Percentiles rank a stretch among this genome's conserved stretches.
Evolutionary conservation across 768 basidiomycete genomes (phyloP).

Genomic region (Melanogaster broomeanus): DNA sequence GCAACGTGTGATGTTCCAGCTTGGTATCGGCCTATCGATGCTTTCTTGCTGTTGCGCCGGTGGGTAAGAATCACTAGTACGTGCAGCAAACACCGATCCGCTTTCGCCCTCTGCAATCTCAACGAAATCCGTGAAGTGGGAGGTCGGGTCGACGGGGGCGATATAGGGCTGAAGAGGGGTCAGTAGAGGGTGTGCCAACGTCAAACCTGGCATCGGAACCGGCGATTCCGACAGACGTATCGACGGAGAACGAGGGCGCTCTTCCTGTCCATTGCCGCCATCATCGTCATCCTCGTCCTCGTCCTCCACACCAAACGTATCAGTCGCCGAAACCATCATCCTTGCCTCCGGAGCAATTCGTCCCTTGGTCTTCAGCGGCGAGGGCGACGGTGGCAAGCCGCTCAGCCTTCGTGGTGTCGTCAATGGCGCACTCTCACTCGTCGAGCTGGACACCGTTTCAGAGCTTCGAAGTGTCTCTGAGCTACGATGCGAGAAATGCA

Average conservation of each 20-base stretch:
- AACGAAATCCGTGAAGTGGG: slow-evolving; percentile 64
- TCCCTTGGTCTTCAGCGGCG: slow-evolving; percentile 8
- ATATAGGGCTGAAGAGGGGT: slow-evolving; percentile 59
- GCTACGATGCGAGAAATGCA: slow-evolving; percentile 41
- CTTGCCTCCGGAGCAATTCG: slow-evolving; percentile 25
- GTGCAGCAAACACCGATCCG: slow-evolving; percentile 63
- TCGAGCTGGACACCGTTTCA: slow-evolving; percentile 36
- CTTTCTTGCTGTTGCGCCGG: neutral
- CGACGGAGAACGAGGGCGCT: neutral
- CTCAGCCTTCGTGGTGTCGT: slow-evolving; percentile 19
- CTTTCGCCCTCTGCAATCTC: slow-evolving; percentile 87
- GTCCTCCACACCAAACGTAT: slow-evolving; percentile 37
- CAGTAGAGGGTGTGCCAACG: slow-evolving; percentile 31
- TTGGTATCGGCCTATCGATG: slow-evolving; percentile 25
- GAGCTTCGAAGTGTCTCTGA: slow-evolving; percentile 37
- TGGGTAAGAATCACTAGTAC: slow-evolving; percentile 13
- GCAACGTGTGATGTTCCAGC: slow-evolving; percentile 55
- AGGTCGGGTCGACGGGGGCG: slow-evolving; percentile 62
- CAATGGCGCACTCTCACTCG: slow-evolving; percentile 19
- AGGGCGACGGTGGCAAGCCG: neutral
- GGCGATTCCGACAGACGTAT: neutral
- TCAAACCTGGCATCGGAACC: neutral
- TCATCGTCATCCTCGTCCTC: slow-evolving; percentile 10
- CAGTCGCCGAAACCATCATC: slow-evolving; percentile 32
- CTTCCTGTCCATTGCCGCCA: slow-evolving; percentile 7